A percentile compares a stretch with the other conserved stretches of the same genome.
Evolutionary conservation across 225 moss, liverwort and hornwort genomes (phyloP).

Genomic region (Sphagnum contortum): DNA sequence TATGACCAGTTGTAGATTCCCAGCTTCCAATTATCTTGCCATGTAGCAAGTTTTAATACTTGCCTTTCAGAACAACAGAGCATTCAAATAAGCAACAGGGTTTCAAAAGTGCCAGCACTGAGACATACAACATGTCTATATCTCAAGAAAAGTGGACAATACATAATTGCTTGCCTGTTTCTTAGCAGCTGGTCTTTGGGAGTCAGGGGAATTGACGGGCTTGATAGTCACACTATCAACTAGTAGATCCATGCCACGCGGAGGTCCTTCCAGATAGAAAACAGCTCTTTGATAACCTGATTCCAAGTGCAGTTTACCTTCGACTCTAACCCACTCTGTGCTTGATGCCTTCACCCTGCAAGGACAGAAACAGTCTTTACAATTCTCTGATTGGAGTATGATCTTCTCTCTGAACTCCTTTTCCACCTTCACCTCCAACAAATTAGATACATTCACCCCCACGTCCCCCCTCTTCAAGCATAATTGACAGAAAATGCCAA

Average conservation of each 20-base stretch:
- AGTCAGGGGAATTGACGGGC: slow-evolving; percentile 14
- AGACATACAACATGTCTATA: too few species aligned
- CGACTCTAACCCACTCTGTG: slow-evolving; percentile 53
- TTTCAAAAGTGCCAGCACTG: neutral
- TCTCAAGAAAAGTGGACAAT: too few species aligned
- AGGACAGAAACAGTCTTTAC: neutral
- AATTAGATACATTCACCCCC: too few species aligned
- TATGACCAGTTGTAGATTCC: too few species aligned
- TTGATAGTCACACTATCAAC: slow-evolving; percentile 57
- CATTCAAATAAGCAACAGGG: neutral
- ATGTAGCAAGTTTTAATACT: neutral
- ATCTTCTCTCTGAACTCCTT: neutral
- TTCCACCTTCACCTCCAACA: neutral
- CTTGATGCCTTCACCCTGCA: slow-evolving; percentile 47
- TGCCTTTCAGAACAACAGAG: too few species aligned
- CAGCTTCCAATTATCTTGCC: neutral
- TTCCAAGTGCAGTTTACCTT: slow-evolving; percentile 57
- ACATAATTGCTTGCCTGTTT: slow-evolving; percentile 17
- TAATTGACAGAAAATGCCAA: slow-evolving; percentile 4
- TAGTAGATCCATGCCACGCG: slow-evolving; percentile 54
- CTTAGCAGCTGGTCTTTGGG: slow-evolving; percentile 17
- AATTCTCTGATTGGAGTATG: neutral
- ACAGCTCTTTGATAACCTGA: slow-evolving; percentile 33
- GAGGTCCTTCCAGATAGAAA: slow-evolving; percentile 85
- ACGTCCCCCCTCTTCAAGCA: neutral